These are phyloP conservation scores for Helianthus tuberosus DNA, from an alignment of 129 eudicot genomes.

Conservation along the genomic window DNA sequence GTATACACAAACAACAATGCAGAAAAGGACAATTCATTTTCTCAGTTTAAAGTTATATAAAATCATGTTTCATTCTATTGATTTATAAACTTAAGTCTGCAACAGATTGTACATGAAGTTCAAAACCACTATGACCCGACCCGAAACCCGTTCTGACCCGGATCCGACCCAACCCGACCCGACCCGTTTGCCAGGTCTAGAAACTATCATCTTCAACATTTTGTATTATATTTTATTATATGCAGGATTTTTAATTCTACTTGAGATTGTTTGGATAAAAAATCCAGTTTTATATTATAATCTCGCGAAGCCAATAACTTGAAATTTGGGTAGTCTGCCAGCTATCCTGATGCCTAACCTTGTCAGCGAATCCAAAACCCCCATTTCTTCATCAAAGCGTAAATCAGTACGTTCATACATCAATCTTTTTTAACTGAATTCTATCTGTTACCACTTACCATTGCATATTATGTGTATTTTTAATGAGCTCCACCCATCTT, in stretches of 20 bases:
- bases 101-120: too few species aligned
- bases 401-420: constrained; percentile 25
- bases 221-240: neutral
- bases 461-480: neutral
- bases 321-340: neutral
- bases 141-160: too few species aligned
- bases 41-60: too few species aligned
- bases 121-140: too few species aligned
- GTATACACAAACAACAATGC: too few species aligned
- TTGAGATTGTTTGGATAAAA: neutral
- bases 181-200: too few species aligned
- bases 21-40: too few species aligned
- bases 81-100: too few species aligned
- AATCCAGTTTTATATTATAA: neutral
- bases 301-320: neutral
- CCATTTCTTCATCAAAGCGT: constrained; percentile 26
- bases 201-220: neutral
- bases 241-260: neutral
- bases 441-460: neutral
- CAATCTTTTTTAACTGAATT: neutral
- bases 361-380: constrained; percentile 11
- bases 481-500: neutral
- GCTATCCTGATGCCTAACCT: constrained; percentile 8
- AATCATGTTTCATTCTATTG: too few species aligned
- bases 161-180: too few species aligned